Evolutionary conservation across 371 early-diverging fungal species (phyloP).

Genomic region (Apophysomyces variabilis): DNA sequence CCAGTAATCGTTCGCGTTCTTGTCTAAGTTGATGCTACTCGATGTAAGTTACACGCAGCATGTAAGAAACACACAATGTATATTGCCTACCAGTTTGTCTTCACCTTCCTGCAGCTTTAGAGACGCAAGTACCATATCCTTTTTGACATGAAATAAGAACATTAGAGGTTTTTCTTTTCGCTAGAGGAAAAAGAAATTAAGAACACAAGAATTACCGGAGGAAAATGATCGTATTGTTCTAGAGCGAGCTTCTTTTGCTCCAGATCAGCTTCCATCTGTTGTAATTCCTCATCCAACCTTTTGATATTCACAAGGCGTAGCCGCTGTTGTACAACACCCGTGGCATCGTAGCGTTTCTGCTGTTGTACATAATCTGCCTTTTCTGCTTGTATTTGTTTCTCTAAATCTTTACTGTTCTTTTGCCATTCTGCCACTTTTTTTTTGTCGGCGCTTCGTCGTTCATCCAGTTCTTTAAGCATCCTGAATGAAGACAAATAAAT

Average conservation of each 20-base stretch:
- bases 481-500: neutral
- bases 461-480: slow-evolving; percentile 12
- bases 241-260: slow-evolving; percentile 17
- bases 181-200: too few relatives aligned
- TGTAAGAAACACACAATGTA: neutral
- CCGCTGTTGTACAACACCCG: slow-evolving; percentile 20
- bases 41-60: neutral
- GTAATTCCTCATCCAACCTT: slow-evolving; percentile 10
- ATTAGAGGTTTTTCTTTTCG: neutral
- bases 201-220: slow-evolving; percentile 20
- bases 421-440: slow-evolving; percentile 10
- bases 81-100: slow-evolving; percentile 20
- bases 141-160: neutral
- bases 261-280: neutral
- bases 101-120: slow-evolving; percentile 17
- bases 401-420: slow-evolving; percentile 9
- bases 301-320: slow-evolving; percentile 18
- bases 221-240: slow-evolving; percentile 21
- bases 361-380: slow-evolving; percentile 12
- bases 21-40: slow-evolving; percentile 9
- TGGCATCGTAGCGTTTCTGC: slow-evolving; percentile 19
- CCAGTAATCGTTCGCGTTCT: slow-evolving; percentile 24
- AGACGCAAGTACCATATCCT: slow-evolving; percentile 29
- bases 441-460: slow-evolving; percentile 5
- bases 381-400: slow-evolving; percentile 13